These are phyloP conservation scores for Plasmodium gonderi DNA, from an alignment of 169 alveolate genomes.

Conservation along the genomic window DNA sequence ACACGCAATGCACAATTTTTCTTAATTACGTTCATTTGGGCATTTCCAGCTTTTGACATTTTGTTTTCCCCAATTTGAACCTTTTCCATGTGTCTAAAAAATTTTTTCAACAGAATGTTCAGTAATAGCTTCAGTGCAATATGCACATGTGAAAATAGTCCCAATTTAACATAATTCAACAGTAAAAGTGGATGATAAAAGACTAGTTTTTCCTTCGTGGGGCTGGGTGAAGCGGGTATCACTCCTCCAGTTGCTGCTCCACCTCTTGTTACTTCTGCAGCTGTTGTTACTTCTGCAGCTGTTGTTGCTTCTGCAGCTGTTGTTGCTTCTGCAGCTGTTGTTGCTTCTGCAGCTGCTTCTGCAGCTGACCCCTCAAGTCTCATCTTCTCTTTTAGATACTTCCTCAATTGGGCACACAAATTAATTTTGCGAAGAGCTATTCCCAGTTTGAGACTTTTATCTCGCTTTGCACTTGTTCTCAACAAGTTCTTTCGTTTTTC, in stretches of 20 bases:
- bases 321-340: no score
- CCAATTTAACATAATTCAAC: conserved; percentile 47
- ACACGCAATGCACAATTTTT: conserved; percentile 39
- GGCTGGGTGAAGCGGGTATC: not conserved
- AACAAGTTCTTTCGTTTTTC: not conserved
- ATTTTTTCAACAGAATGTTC: conserved; percentile 16
- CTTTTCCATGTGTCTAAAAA: not conserved
- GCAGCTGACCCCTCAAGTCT: no score
- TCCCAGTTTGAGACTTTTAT: not conserved
- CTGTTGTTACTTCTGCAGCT: not conserved
- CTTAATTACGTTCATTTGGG: no score
- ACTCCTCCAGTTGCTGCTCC: not conserved
- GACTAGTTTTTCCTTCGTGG: not conserved
- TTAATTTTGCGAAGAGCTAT: not conserved
- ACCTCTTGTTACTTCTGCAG: no score
- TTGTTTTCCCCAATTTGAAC: not conserved
- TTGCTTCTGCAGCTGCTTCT: no score
- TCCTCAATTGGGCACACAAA: not conserved
- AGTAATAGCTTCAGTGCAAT: conserved; percentile 48
- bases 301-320: not conserved
- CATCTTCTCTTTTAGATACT: not conserved
- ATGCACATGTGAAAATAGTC: conserved; percentile 67
- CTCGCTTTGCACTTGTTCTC: no score
- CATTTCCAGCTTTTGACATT: not conserved
- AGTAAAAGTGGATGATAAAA: conserved; percentile 66